phyloP scores from a whole-genome alignment of 1,284 basidiomycete genomes.

The Cutaneotrichosporon mucoides region DNA sequence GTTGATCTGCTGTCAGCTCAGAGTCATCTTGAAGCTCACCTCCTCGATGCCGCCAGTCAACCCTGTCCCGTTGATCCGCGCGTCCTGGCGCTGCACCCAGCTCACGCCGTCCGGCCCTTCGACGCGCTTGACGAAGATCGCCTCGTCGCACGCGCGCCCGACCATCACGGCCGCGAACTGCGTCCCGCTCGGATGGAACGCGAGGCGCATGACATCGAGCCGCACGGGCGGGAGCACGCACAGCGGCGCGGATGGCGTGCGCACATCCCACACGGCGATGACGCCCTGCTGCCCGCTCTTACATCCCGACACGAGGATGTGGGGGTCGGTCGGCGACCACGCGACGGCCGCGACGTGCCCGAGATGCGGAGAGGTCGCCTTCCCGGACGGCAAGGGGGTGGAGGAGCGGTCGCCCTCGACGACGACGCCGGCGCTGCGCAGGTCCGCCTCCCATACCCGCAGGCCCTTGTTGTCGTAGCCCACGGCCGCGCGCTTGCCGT shows the following conservation, averaged over 20 bases:
- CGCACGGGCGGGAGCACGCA: constrained; percentile 30
- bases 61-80: constrained; percentile 29
- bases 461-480: constrained; percentile 29
- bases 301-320: constrained; percentile 38
- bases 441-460: constrained; percentile 25
- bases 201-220: constrained; percentile 37
- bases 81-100: constrained; percentile 37
- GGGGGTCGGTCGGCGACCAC: constrained; percentile 38
- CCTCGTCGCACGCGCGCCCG: constrained; percentile 29
- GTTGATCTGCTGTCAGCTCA: constrained; percentile 35
- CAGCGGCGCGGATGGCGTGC: constrained; percentile 14
- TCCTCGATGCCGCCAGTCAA: constrained; percentile 37
- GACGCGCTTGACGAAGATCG: constrained; percentile 32
- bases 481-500: constrained; percentile 26
- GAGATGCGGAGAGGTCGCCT: constrained; percentile 32
- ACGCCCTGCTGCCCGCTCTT: constrained; percentile 25
- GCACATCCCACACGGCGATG: constrained; percentile 39
- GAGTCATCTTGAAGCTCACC: constrained; percentile 19
- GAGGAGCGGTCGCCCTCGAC: constrained; percentile 13
- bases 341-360: constrained; percentile 38
- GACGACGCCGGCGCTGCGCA: neutral
- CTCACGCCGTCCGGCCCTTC: constrained; percentile 14
- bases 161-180: constrained; percentile 43
- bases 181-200: constrained; percentile 38
- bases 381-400: constrained; percentile 19